Conservation (phyloP, 345 rosid genomes). For the Laguncularia racemosa region DNA sequence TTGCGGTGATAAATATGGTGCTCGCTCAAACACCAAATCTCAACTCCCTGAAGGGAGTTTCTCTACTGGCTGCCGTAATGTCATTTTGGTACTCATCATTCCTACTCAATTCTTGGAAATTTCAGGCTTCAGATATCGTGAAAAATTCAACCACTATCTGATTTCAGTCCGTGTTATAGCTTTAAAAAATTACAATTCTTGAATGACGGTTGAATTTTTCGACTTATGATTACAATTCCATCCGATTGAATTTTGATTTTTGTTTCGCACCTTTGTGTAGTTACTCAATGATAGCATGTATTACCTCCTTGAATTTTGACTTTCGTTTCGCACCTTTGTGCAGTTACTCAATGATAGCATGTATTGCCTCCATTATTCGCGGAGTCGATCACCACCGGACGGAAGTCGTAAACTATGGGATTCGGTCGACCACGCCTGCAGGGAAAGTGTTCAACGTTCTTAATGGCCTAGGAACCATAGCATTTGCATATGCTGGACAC, state of each 20-base stretch:
- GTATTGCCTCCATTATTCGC: conserved; percentile 39
- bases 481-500: conserved; percentile 75
- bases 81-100: conserved; percentile 34
- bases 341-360: conserved; percentile 78
- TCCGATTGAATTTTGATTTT: no score
- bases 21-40: conserved; percentile 70
- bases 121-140: no score
- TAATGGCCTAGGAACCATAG: conserved; percentile 62
- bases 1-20: conserved; percentile 49
- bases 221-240: no score
- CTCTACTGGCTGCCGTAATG: conserved; percentile 66
- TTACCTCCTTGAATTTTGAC: conserved; percentile 18
- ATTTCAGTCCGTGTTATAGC: no score
- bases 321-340: neutral
- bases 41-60: conserved; percentile 55
- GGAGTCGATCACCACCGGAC: conserved; percentile 26
- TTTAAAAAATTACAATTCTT: no score
- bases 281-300: conserved; percentile 74
- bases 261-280: conserved; percentile 20
- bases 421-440: conserved; percentile 27
- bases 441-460: conserved; percentile 56
- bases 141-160: no score
- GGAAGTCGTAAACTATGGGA: conserved; percentile 36
- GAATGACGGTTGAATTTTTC: no score
- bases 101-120: no score